Base-by-base conservation (phyloP, 1,139 yeast species). In the Spencermartinsiella ligniputridi region DNA sequence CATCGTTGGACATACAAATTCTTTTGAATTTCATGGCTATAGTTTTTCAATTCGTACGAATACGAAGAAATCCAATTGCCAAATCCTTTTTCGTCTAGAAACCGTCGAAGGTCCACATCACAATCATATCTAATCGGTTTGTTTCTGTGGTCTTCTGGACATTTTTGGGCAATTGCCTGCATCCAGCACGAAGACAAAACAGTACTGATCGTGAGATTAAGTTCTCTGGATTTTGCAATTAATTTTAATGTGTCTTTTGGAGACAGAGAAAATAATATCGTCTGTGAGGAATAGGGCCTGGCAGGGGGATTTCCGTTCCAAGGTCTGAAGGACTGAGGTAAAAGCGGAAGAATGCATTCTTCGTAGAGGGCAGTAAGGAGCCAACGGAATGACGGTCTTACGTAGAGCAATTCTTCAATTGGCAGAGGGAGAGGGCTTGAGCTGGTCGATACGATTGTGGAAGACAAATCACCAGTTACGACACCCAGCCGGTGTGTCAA, bases 401-500 rank as follows among this genome's bases (percentile, higher is more conserved):
- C 25, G 11, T 22, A 22, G 25, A 22, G 25, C 25, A 22, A 22
- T 22, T 22, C 25, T 22, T 22, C 25, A 8, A 22, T 22, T 6
- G 25, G 25, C 6, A 11, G 25, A 8, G 25, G 11, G 11, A 22
- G 6, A 22, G 25, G 25, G 9, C 6, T 6, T 8, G 11, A 11
- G 11, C 25, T 22, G 11, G 25, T 22, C 25, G 25, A 11, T 22
- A 22, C 25, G 25, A 22, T 11, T 6, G 25, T 8, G 6, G 25
- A 22, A 22, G 25, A 22, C 11, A 22, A 11, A 22, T 22, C 25
- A 6, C 9, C 9, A 11, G 9, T 22, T n/a, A n/a, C n/a, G n/a
- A n/a, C n/a, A n/a, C n/a, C n/a, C 25, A 22, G 11, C 25, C 25
- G 6, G 6, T 22, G 25, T 8, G 25, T 11, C 29, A 55, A 40